These are phyloP conservation scores for Platanus orientalis DNA, from an alignment of 164 flowering plant genomes.

Conservation along the genomic window DNA sequence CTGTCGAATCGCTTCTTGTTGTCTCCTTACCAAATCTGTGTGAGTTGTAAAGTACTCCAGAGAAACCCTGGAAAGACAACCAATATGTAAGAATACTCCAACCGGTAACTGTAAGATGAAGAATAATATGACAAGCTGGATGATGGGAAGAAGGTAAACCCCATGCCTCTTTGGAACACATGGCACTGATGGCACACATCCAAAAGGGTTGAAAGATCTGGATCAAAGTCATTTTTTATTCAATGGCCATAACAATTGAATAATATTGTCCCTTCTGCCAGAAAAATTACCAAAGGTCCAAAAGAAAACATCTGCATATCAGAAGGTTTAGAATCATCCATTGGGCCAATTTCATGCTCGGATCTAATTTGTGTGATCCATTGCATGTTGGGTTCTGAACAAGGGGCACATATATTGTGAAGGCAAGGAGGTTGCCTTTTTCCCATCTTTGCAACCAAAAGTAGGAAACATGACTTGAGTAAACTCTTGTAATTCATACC, in stretches of 20 bases:
- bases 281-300: not conserved
- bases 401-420: too few species aligned
- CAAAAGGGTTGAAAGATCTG: not conserved
- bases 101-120: not conserved
- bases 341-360: too few species aligned
- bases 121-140: not conserved
- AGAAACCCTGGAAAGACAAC: constrained; percentile 48
- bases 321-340: too few species aligned
- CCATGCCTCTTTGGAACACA: not conserved
- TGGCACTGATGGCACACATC: too few species aligned
- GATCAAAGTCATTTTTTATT: not conserved
- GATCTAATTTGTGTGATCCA: too few species aligned
- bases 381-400: too few species aligned
- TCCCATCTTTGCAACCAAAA: not conserved
- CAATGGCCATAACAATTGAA: not conserved
- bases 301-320: too few species aligned
- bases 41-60: constrained; percentile 89
- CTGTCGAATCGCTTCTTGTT: constrained; percentile 72
- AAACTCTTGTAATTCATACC: constrained; percentile 36
- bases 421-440: not conserved
- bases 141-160: not conserved
- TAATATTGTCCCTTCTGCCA: not conserved
- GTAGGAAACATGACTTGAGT: not conserved
- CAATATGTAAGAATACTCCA: not conserved
- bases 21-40: constrained; percentile 72